Conservation (phyloP, 2,329 filamentous ascomycete species). For the Pseudocercospora crystallina region DNA sequence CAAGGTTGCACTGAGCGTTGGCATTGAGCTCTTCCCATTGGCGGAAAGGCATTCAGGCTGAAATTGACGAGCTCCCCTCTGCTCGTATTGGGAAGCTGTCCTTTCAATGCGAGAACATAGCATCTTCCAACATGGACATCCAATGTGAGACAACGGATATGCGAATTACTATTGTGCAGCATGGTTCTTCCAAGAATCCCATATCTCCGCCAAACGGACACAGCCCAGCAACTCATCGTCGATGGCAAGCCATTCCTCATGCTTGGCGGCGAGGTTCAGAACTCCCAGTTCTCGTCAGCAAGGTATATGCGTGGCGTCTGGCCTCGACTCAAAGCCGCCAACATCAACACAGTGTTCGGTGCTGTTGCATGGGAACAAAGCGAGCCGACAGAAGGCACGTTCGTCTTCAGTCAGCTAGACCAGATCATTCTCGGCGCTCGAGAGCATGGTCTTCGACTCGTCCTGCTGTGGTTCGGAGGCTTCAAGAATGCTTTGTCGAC, state of each 20-base stretch:
- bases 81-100: no score
- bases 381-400: slow-evolving; percentile 46
- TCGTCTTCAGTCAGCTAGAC: slow-evolving; percentile 46
- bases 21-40: no score
- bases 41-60: no score
- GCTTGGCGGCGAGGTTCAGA: slow-evolving; percentile 49
- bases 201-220: slow-evolving; percentile 15
- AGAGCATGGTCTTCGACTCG: slow-evolving; percentile 39
- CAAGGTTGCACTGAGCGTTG: no score
- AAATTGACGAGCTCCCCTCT: no score
- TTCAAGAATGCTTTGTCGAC: slow-evolving; percentile 49
- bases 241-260: slow-evolving; percentile 48
- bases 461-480: slow-evolving; percentile 50
- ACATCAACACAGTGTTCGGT: slow-evolving; percentile 49
- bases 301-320: slow-evolving; percentile 48
- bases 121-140: no score
- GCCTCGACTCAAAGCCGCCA: slow-evolving; percentile 42
- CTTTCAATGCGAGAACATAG: no score
- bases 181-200: no score
- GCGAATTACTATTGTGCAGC: no score
- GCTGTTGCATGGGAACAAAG: slow-evolving; percentile 50
- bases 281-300: slow-evolving; percentile 48
- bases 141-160: no score
- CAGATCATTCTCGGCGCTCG: slow-evolving; percentile 41
- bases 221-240: slow-evolving; percentile 42